These are phyloP conservation scores for Dittrichia graveolens DNA, from an alignment of 129 eudicot species.

Conservation along the genomic window DNA sequence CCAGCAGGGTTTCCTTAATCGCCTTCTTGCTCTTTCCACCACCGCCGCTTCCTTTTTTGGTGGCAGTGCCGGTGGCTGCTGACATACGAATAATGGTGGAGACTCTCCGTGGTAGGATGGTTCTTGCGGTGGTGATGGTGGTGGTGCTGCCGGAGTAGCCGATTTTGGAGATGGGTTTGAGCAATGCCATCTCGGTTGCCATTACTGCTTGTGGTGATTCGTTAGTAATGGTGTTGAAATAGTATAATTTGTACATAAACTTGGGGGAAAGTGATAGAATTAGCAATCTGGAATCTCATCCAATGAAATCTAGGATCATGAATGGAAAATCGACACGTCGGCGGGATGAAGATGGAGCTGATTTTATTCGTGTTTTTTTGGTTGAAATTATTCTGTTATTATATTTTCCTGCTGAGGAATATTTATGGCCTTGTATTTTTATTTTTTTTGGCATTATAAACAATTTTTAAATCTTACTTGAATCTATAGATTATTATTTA, in stretches of 20 bases:
- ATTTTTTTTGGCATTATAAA: not conserved
- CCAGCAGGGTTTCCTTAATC: constrained; percentile 71
- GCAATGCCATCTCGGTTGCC: constrained; percentile 69
- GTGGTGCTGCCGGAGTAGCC: constrained; percentile 31
- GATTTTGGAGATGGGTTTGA: constrained; percentile 72
- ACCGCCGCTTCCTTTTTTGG: constrained; percentile 27
- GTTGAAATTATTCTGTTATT: not conserved
- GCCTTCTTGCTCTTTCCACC: constrained; percentile 48
- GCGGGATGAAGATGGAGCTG: constrained; percentile 25
- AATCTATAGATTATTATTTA: too few relatives aligned
- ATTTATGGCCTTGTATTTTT: not conserved
- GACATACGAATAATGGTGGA: constrained; percentile 43
- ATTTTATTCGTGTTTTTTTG: constrained; percentile 18
- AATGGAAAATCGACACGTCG: constrained; percentile 67
- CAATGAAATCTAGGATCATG: constrained; percentile 55
- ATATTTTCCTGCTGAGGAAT: constrained; percentile 17
- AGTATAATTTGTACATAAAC: constrained; percentile 4
- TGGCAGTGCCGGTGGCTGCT: constrained; percentile 22
- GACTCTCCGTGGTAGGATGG: constrained; percentile 38
- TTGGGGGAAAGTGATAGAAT: constrained; percentile 23
- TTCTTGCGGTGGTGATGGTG: constrained; percentile 30
- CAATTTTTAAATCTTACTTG: too few relatives aligned
- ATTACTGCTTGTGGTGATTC: constrained; percentile 18
- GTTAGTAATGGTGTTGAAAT: not conserved
- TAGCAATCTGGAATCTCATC: constrained; percentile 64